These are phyloP conservation scores for Venustampulla echinocandica DNA, from an alignment of 495 filamentous ascomycete species.

Conservation along the genomic window DNA sequence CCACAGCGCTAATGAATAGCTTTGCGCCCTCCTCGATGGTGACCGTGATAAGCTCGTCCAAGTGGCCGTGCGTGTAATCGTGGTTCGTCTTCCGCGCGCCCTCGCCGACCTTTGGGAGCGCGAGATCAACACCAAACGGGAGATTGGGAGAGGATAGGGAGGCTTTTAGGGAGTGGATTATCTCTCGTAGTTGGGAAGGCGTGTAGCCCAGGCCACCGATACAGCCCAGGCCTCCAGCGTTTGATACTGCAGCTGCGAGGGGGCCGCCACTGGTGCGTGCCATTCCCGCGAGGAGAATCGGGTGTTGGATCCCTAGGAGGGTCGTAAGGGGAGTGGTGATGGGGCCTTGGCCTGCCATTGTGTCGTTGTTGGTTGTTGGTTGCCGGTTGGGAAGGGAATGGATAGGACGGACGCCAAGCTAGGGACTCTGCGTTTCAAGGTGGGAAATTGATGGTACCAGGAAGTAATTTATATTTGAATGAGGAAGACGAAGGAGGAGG, in stretches of 20 bases:
- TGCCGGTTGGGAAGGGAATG: no score
- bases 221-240: conserved; percentile 78
- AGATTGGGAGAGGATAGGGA: conserved; percentile 51
- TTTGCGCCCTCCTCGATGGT: conserved; percentile 67
- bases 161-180: conserved; percentile 75
- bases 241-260: conserved; percentile 79
- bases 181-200: conserved; percentile 63
- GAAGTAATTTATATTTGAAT: no score
- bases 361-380: conserved; percentile 6
- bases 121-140: conserved; percentile 82
- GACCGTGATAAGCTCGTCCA: conserved; percentile 75
- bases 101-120: conserved; percentile 76
- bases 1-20: conserved; percentile 77
- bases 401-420: no score
- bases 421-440: no score
- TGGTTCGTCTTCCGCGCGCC: conserved; percentile 77
- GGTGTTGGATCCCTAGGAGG: conserved; percentile 69
- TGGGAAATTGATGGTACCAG: no score
- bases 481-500: no score
- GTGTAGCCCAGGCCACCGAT: conserved; percentile 85
- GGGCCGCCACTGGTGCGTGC: conserved; percentile 66
- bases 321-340: conserved; percentile 69
- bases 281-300: conserved; percentile 84
- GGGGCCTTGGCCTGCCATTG: conserved; percentile 29
- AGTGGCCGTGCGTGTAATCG: conserved; percentile 78